Base-by-base conservation (phyloP, 192 early-diverging fungal genomes). In the Linnemannia elongata region DNA sequence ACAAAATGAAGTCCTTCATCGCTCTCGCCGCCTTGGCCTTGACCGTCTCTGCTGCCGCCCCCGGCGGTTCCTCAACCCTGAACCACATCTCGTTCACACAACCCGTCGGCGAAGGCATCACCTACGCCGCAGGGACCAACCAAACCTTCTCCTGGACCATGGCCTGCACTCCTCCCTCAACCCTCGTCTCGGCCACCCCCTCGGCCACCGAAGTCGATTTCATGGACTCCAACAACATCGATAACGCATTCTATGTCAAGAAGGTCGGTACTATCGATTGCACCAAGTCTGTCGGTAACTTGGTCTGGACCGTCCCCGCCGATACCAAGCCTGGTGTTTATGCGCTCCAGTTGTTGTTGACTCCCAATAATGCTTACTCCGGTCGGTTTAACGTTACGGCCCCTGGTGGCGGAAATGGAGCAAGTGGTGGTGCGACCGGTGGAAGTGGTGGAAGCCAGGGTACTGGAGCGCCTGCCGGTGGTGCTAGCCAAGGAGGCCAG, bases 141-240 rank as follows among this genome's bases (percentile, higher is more conserved):
- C 85, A 87, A 68, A 87, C 85, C 80, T 87, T 87, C 72, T 87
- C 85, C 22, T 87, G 85, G 85, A 81, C 85, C 27, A 87, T 87
- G 85, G 44, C 75, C 71, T 87, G 85, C 45, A 81, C 79, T 10
- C 27, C 75, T 30, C 79, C 79, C 55, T 77, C 78, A 0, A 78
- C 85, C 22, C 76, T 87, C 35, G 49, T 74, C 72, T 87, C 85
- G 0, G 79, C 70, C 6, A 87, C 85, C 22, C 79, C 85, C 24
- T 47, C 74, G 4, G 85, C 79, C 0, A 87, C 85, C 13, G 85
- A 87, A 55, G 85, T 87, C 24, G 85, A 87, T 38, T 87, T 87
- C 52, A 87, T 87, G 85, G 85, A 87, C 52, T 87, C 85, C 63
- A 87, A 87, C 79, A 87, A 87, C 76, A 87, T 87, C 54, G 80